phyloP scores from a whole-genome alignment of 768 basidiomycete genomes.

The Auricularia sp. region DNA sequence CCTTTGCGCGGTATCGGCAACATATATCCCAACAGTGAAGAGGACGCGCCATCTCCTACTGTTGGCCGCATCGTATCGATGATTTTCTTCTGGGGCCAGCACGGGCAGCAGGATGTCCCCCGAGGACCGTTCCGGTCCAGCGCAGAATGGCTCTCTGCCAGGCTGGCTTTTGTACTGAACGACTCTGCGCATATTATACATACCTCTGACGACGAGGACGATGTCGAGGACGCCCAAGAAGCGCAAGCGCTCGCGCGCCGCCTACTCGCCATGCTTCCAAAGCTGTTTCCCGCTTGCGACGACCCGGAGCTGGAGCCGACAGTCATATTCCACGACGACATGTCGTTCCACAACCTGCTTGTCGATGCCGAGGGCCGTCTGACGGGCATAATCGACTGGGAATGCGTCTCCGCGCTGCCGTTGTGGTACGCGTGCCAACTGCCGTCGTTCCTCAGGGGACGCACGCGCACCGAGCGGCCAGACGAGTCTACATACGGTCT shows the following conservation, averaged over 20 bases:
- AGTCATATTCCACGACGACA: conserved; percentile 22
- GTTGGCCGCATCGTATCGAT: neutral
- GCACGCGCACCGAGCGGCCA: neutral
- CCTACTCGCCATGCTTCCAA: neutral
- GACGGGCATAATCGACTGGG: conserved; percentile 19
- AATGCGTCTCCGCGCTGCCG: conserved; percentile 9
- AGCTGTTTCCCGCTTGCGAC: neutral
- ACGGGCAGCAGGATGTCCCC: neutral
- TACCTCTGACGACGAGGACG: neutral
- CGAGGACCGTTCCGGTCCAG: neutral
- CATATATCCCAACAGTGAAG: neutral
- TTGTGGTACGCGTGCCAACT: neutral
- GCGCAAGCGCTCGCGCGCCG: neutral
- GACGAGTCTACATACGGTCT: neutral
- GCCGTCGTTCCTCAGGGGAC: neutral
- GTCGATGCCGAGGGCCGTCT: conserved; percentile 16
- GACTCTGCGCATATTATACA: neutral
- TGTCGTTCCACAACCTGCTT: conserved; percentile 29
- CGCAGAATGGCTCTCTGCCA: neutral
- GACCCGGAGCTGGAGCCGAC: neutral
- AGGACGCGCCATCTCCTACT: neutral
- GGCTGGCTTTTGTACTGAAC: neutral
- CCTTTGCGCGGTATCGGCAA: neutral
- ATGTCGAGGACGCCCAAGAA: neutral
- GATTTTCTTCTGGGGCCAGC: neutral